A percentile compares a stretch with the other conserved stretches of the same genome.
phyloP scores from a whole-genome alignment of 1,139 yeast species.

The Yamadazyma atlantica region DNA sequence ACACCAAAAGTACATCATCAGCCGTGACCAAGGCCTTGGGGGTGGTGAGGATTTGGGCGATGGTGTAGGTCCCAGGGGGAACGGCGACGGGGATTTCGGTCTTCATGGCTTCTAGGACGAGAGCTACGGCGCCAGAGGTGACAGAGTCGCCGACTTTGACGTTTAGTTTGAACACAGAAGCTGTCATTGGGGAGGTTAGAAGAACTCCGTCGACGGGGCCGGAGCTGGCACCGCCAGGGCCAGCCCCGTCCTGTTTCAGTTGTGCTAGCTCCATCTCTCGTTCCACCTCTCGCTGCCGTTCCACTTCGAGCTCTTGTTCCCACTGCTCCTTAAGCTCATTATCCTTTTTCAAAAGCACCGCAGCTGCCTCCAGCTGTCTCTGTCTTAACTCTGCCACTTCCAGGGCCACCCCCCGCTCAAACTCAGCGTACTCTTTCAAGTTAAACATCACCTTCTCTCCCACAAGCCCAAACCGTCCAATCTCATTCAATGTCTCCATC shows the following conservation, averaged over 20 bases:
- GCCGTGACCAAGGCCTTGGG: slow-evolving; percentile 2
- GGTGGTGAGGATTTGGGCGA: not conserved
- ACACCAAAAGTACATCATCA: slow-evolving; percentile 3
- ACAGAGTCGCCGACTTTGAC: slow-evolving; percentile 27
- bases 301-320: slow-evolving; percentile 6
- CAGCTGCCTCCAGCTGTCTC: not conserved
- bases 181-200: slow-evolving; percentile 24
- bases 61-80: slow-evolving; percentile 2
- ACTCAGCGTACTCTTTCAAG: slow-evolving; percentile 4
- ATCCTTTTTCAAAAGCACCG: slow-evolving; percentile 4
- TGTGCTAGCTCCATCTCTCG: no score
- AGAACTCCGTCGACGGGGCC: slow-evolving; percentile 5
- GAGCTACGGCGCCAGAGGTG: slow-evolving; percentile 23
- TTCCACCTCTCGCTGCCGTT: no score
- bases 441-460: slow-evolving; percentile 3
- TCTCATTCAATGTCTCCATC: slow-evolving; percentile 52
- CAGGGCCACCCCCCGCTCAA: slow-evolving; percentile 1
- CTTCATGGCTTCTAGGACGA: slow-evolving; percentile 42
- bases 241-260: no score
- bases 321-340: slow-evolving; percentile 5
- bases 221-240: no score
- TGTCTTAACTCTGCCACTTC: not conserved
- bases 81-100: slow-evolving; percentile 37
- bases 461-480: slow-evolving; percentile 5
- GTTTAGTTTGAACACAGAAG: slow-evolving; percentile 27